phyloP scores from a whole-genome alignment of 1,139 yeast species.

The Hemisphaericaspora xylanilytica region DNA sequence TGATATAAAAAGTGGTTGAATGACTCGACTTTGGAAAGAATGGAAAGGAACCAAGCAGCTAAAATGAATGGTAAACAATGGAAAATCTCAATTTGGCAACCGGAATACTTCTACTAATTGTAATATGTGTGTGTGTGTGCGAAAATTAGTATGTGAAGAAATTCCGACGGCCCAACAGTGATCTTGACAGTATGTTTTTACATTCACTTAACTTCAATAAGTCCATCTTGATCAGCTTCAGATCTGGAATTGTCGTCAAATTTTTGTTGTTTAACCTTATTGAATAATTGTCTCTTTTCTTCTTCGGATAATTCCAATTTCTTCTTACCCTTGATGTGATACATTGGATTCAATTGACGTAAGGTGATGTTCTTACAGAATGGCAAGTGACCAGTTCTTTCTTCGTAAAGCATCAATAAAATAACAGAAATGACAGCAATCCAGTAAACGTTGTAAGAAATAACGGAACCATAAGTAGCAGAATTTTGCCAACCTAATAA shows the following conservation, averaged over 20 bases:
- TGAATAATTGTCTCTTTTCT: slow-evolving; percentile 56
- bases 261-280: slow-evolving; percentile 17
- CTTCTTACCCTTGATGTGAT: slow-evolving; percentile 66
- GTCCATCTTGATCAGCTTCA: not conserved
- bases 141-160: not conserved
- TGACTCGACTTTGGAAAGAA: not conserved
- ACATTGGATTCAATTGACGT: slow-evolving; percentile 66
- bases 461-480: slow-evolving; percentile 85
- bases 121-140: not conserved
- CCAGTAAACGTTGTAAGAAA: slow-evolving; percentile 87
- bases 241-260: slow-evolving; percentile 5
- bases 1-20: not conserved
- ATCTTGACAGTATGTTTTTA: no score
- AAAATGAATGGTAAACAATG: not conserved
- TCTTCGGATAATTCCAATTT: slow-evolving; percentile 53
- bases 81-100: not conserved
- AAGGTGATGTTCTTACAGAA: slow-evolving; percentile 49
- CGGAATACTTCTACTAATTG: not conserved
- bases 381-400: slow-evolving; percentile 48
- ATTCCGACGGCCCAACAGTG: no score
- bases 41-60: not conserved
- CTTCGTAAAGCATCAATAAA: slow-evolving; percentile 64
- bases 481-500: slow-evolving; percentile 35
- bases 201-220: not conserved
- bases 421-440: slow-evolving; percentile 53